phyloP scores from a whole-genome alignment of 164 flowering plant species.

The Chimonanthus salicifolius region DNA sequence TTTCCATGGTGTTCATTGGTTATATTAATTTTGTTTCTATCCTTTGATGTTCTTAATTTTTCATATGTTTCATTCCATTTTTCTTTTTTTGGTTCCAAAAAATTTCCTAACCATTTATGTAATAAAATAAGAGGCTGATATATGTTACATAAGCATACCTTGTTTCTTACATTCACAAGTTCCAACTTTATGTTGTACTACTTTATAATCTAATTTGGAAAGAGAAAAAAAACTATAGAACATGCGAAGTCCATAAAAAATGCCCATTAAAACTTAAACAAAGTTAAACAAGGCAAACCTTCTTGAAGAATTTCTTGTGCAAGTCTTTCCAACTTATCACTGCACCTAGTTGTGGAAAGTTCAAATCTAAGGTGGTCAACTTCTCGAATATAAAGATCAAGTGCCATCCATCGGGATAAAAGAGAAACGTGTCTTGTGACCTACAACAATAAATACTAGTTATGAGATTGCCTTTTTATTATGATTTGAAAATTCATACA shows the following conservation, averaged over 20 bases:
- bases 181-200: not conserved
- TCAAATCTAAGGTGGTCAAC: conserved; percentile 88
- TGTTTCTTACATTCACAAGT: not conserved
- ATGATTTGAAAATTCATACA: too few species aligned
- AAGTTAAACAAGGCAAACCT: conserved; percentile 36
- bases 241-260: not conserved
- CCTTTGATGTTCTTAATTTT: not conserved
- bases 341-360: conserved; percentile 80
- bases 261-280: conserved; percentile 1
- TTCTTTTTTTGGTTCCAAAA: not conserved
- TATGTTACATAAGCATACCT: too few species aligned
- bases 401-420: conserved; percentile 93
- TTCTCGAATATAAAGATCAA: conserved; percentile 84
- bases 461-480: too few species aligned
- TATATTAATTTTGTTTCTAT: too few species aligned
- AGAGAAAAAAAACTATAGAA: not conserved
- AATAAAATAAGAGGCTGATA: not conserved
- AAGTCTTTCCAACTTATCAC: conserved; percentile 40
- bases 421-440: conserved; percentile 89
- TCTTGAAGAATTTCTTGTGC: conserved; percentile 66
- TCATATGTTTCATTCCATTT: not conserved
- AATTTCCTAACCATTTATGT: not conserved
- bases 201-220: not conserved
- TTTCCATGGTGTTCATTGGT: not conserved
- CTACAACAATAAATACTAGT: conserved; percentile 31